Evolutionary conservation across 441 rosid genomes (phyloP), one percentile per base, ranked within the genome.

Genomic region (Brassica balearica): DNA sequence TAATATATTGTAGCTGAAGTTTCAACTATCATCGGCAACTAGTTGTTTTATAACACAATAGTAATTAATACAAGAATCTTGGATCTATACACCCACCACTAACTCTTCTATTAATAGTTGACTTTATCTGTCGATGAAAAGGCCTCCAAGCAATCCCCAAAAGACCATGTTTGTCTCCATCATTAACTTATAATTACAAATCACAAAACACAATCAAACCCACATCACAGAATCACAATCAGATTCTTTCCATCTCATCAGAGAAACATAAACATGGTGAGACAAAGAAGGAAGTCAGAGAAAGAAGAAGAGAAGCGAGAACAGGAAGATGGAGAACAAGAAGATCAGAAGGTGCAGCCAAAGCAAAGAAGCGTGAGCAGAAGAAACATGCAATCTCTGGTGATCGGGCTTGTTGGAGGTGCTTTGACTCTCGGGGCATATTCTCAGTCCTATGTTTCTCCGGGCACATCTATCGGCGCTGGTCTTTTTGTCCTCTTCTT

Each of bases 371-470:
- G 41, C 19, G 76, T 64, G 72, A 94, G 91, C 92, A 87, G 87
- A 71, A 87, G 79, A 80, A 91, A 88, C 80, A 20, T 77, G 82
- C 84, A 64, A 20, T 84, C 91, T 56, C 79, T 88, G 8, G 59
- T 85, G 82, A 92, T 95, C 19, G 98, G 97, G 77, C 34, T 89
- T 64, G 85, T 86, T 2, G 98, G 98, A 1, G 97, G 93, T 56
- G 81, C 77, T 12, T 85, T 95, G 82, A 95, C 98, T 65, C 75
- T 92, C 53, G 85, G 90, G 62, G 96, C 97, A 4, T 95, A 92
- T 74, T 89, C 94, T 20, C 97, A 95, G 86, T 81, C 88, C 1
- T 20, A 75, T 38, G 51, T 89, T 59, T 79, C 88, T 63, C 84
- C 94, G 6, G 89, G 91, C 9, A 88, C 82, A 58, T 91, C 91